These are phyloP conservation scores for Pontederia paniculata DNA, from an alignment of 176 grass and related monocot genomes.

Conservation along the genomic window DNA sequence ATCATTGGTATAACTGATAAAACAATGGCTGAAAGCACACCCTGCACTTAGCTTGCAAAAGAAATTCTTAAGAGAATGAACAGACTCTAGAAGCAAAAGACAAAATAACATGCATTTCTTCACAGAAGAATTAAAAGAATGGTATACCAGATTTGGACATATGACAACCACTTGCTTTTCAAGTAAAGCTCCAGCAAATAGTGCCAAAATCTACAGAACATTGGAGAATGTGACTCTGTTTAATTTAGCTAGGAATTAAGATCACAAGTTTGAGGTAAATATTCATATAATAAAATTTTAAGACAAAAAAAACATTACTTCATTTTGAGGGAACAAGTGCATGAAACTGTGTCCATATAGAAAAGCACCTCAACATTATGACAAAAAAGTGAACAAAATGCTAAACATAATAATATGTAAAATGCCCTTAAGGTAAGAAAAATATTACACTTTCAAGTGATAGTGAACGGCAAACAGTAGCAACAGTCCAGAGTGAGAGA, in stretches of 20 bases:
- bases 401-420: too few relatives aligned
- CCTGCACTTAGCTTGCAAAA: constrained; percentile 51
- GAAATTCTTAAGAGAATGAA: neutral
- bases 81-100: constrained; percentile 2
- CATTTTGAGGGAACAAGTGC: too few relatives aligned
- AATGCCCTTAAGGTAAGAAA: neutral
- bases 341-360: too few relatives aligned
- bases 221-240: constrained; percentile 20
- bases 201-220: constrained; percentile 41
- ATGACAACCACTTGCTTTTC: constrained; percentile 91
- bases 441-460: constrained; percentile 91
- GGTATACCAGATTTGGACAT: constrained; percentile 87
- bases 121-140: constrained; percentile 9
- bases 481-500: constrained; percentile 73
- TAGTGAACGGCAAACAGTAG: constrained; percentile 74
- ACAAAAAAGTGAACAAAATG: too few relatives aligned
- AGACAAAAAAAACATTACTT: too few relatives aligned
- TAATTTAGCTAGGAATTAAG: neutral
- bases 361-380: too few relatives aligned
- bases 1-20: constrained; percentile 90
- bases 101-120: constrained; percentile 2
- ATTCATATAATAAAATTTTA: constrained; percentile 7
- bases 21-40: constrained; percentile 81
- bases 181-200: constrained; percentile 72
- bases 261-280: neutral